phyloP scores from a whole-genome alignment of 2,329 filamentous ascomycete genomes.

The Cytospora chrysosperma region DNA sequence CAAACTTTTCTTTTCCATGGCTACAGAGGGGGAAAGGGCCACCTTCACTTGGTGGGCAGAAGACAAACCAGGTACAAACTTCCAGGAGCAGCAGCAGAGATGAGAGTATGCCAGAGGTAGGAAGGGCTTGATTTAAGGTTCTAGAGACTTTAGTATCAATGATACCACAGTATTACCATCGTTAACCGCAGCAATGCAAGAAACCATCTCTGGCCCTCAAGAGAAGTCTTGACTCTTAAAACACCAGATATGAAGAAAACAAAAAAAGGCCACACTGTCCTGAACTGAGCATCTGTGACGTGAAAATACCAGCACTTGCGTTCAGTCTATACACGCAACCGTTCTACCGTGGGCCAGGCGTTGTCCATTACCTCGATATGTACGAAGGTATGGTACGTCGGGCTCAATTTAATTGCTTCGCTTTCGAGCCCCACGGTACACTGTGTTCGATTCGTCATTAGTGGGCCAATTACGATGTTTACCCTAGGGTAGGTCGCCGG shows the following conservation, averaged over 20 bases:
- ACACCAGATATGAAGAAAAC: no score
- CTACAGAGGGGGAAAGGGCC: slow-evolving; percentile 19
- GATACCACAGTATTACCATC: not conserved
- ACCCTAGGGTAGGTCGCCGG: slow-evolving; percentile 3
- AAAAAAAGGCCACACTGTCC: no score
- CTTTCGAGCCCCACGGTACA: not conserved
- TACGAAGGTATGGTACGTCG: no score
- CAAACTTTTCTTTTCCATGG: slow-evolving; percentile 17
- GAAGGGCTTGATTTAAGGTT: no score
- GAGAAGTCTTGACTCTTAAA: no score
- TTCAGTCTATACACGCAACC: no score
- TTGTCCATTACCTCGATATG: no score
- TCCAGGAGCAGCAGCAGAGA: not conserved
- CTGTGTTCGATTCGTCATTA: slow-evolving; percentile 20
- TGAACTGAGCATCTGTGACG: no score
- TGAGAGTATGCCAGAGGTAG: no score
- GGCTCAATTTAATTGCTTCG: not conserved
- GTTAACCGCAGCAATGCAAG: not conserved
- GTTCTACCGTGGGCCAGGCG: no score
- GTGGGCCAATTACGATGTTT: slow-evolving; percentile 21
- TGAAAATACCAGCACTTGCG: no score
- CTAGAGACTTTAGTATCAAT: not conserved
- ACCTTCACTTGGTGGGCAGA: slow-evolving; percentile 3
- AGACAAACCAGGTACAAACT: not conserved
- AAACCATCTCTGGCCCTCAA: no score